phyloP scores from a whole-genome alignment of 129 eudicot genomes.

The Flaveria brownii region DNA sequence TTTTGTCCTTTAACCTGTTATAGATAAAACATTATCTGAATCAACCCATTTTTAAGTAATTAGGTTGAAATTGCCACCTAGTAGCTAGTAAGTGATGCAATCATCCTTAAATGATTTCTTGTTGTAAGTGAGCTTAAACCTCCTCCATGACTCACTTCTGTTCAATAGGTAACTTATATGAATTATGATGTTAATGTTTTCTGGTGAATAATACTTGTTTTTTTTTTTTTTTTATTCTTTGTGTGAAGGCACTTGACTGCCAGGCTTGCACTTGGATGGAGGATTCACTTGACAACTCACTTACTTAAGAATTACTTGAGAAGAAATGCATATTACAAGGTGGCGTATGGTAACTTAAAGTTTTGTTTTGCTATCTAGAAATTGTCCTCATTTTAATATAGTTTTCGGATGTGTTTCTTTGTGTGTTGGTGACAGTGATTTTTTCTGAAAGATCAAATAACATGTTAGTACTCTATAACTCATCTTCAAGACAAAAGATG shows the following conservation, averaged over 20 bases:
- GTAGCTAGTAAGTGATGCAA: constrained; percentile 2
- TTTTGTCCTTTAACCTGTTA: background rate
- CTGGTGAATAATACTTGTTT: constrained; percentile 4
- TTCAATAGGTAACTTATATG: constrained; percentile 18
- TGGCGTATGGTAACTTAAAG: constrained; percentile 25
- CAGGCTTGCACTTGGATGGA: constrained; percentile 94
- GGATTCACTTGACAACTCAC: constrained; percentile 89
- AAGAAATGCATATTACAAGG: constrained; percentile 95
- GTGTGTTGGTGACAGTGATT: background rate
- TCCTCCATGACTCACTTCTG: constrained; percentile 1
- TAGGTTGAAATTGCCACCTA: background rate
- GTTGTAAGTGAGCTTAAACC: constrained; percentile 16
- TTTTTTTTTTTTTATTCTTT: constrained; percentile 8
- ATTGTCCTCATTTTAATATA: constrained; percentile 6
- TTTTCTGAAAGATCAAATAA: background rate
- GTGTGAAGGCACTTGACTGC: constrained; percentile 87
- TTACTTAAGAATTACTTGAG: constrained; percentile 80
- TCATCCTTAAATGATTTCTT: background rate
- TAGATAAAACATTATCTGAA: background rate
- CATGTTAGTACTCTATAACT: background rate
- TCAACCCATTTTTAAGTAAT: background rate
- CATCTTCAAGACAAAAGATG: background rate
- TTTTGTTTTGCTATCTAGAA: constrained; percentile 18
- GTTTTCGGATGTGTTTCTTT: background rate
- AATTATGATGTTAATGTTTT: background rate